Evolutionary conservation across 2,329 filamentous ascomycete species (phyloP).

Genomic region (Exophiala sp.): DNA sequence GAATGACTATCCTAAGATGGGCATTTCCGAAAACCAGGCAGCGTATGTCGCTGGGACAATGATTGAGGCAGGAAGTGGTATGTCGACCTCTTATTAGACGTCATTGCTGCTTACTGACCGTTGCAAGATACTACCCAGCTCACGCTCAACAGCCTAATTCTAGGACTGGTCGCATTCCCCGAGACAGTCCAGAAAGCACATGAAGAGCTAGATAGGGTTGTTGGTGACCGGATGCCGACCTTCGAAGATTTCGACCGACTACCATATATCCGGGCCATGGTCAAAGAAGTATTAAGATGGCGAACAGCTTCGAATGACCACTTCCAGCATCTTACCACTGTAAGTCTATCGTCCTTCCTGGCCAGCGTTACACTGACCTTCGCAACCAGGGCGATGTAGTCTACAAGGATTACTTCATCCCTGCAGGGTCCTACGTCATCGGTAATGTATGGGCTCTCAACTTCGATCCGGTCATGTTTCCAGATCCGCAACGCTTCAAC

Average conservation of each 20-base stretch:
- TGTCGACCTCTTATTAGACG: conserved; percentile 17
- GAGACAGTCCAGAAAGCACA: neutral
- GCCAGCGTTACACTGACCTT: neutral
- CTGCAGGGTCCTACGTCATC: conserved; percentile 38
- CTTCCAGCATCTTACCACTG: conserved; percentile 27
- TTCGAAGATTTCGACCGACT: conserved; percentile 29
- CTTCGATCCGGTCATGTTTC: conserved; percentile 36
- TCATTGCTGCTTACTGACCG: conserved; percentile 27
- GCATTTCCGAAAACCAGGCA: conserved; percentile 35
- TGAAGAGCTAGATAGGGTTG: conserved; percentile 2
- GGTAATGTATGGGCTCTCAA: conserved; percentile 42
- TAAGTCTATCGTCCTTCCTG: neutral
- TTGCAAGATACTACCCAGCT: conserved; percentile 33
- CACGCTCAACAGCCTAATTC: conserved; percentile 7
- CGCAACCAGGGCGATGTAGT: conserved; percentile 27
- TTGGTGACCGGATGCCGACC: conserved; percentile 30
- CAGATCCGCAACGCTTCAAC: conserved; percentile 34
- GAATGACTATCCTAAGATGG: conserved; percentile 28
- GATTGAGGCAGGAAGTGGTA: conserved; percentile 13
- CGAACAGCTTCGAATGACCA: conserved; percentile 27
- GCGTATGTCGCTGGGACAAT: conserved; percentile 34
- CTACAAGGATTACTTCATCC: conserved; percentile 35
- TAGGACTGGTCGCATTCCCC: neutral
- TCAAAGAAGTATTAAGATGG: conserved; percentile 33
- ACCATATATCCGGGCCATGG: conserved; percentile 31